Percentiles rank a stretch among this genome's conserved stretches.
These are phyloP conservation scores for Heliamphora pulchella DNA, from an alignment of 179 eudicot genomes.

Conservation along the genomic window DNA sequence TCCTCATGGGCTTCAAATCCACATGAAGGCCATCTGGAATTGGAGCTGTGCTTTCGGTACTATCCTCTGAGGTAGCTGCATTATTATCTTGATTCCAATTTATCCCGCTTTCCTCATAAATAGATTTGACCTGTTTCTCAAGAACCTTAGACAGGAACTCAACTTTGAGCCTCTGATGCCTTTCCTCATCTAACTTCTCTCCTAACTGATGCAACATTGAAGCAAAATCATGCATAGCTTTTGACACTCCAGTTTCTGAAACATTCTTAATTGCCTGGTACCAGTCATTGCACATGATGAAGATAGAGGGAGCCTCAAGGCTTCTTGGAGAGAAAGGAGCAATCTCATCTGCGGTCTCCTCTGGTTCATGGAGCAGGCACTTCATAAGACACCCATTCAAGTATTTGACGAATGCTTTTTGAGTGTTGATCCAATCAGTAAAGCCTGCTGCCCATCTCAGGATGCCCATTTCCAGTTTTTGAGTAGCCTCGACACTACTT, in stretches of 20 bases:
- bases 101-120: constrained; percentile 24
- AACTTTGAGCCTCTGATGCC: constrained; percentile 33
- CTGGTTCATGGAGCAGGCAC: constrained; percentile 42
- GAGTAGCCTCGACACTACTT: constrained; percentile 33
- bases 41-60: constrained; percentile 24
- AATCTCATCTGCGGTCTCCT: constrained; percentile 38
- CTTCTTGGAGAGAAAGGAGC: constrained; percentile 43
- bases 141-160: constrained; percentile 39
- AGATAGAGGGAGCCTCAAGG: constrained; percentile 43
- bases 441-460: constrained; percentile 43
- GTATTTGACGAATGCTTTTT: constrained; percentile 33
- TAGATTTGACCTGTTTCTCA: constrained; percentile 32
- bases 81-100: constrained; percentile 29
- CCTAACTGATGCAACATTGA: constrained; percentile 36
- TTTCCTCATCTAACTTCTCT: constrained; percentile 45
- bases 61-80: constrained; percentile 23
- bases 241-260: constrained; percentile 36
- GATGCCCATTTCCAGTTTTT: constrained; percentile 43
- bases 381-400: constrained; percentile 47
- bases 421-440: constrained; percentile 40
- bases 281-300: constrained; percentile 49
- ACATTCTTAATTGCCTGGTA: constrained; percentile 47
- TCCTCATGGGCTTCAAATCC: constrained; percentile 39
- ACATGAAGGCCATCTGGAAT: constrained; percentile 33
- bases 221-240: constrained; percentile 43